Base-by-base conservation (phyloP, 345 rosid genomes). In the Erucastrum elatum region DNA sequence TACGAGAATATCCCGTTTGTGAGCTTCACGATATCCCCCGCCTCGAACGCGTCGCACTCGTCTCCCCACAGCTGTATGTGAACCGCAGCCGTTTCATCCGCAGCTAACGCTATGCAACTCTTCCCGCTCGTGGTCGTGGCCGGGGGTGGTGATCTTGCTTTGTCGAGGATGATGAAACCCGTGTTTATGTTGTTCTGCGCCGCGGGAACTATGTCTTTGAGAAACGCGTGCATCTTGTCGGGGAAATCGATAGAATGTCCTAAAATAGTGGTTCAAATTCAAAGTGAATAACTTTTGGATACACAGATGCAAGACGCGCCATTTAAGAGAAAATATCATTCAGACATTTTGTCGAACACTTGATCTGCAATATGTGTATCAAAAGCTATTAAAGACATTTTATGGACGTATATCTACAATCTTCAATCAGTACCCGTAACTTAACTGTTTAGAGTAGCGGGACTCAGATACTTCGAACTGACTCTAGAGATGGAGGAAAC, bases 11-110 rank as follows among this genome's bases (percentile, higher is more conserved):
- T 91, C 35, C 91, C 97, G 8, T 86, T 86, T 15, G 72, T 71
- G 63, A 88, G 68, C 17, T 74, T 75, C 33, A 91, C 68, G 7
- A 91, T 87, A 56, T 90, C 94, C 1, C 89, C 90, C 3, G 87
- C 78, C 71, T 90, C 82, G 68, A 91, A 89, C 0, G 86, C 89
- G 0, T 89, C 88, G 63, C 95, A 87, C 64, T 93, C 94, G 1
- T 88, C 87, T 0, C 90, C 91, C 97, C 93, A 91, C 12, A 94
- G 72, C 85, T 87, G 88, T 77, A 90, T 80, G 77, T 94, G 91
- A 53, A 86, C 90, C 0, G 93, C 86, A 2, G 96, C 93, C 0
- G 93, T 87, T 66, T 90, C 87, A 71, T 91, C 97, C 0, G 90
- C 94, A 27, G 81, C 94, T 16, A 91, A 80, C 1, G 87, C 91